phyloP scores from a whole-genome alignment of 2,329 filamentous ascomycete species.

The Aschersonia sp. region DNA sequence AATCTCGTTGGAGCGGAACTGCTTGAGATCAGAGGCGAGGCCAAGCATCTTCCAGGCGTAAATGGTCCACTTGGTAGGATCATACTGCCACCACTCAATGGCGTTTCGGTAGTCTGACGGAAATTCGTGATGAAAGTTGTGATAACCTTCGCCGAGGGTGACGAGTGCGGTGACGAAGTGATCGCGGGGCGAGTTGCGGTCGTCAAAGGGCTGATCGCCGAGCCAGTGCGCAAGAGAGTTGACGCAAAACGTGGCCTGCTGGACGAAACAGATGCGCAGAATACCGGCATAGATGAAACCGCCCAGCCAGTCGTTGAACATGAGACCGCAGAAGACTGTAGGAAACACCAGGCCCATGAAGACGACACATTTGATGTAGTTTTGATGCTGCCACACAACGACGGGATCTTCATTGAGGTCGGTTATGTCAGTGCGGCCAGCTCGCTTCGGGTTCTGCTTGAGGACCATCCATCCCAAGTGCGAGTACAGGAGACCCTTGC shows the following conservation, averaged over 20 bases:
- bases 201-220: constrained; percentile 83
- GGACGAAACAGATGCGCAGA: constrained; percentile 76
- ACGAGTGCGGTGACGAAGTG: constrained; percentile 76
- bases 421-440: constrained; percentile 76
- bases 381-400: constrained; percentile 76
- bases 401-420: constrained; percentile 78
- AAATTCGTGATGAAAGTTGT: constrained; percentile 95
- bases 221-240: constrained; percentile 87
- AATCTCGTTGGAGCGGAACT: constrained; percentile 84
- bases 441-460: constrained; percentile 84
- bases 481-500: constrained; percentile 75
- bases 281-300: constrained; percentile 79
- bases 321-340: constrained; percentile 58
- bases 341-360: constrained; percentile 68
- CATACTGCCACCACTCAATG: constrained; percentile 82
- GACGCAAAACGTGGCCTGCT: constrained; percentile 88
- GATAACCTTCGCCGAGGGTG: constrained; percentile 79
- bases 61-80: constrained; percentile 85
- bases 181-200: constrained; percentile 82
- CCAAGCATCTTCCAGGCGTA: constrained; percentile 73
- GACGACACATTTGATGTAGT: constrained; percentile 71
- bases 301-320: constrained; percentile 70
- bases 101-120: constrained; percentile 88
- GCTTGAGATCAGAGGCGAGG: constrained; percentile 75
- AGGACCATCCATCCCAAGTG: constrained; percentile 79